A percentile compares a stretch with the other conserved stretches of the same genome.
Conservation (phyloP, 148 eudicot species). For the Linanthus parryae region DNA sequence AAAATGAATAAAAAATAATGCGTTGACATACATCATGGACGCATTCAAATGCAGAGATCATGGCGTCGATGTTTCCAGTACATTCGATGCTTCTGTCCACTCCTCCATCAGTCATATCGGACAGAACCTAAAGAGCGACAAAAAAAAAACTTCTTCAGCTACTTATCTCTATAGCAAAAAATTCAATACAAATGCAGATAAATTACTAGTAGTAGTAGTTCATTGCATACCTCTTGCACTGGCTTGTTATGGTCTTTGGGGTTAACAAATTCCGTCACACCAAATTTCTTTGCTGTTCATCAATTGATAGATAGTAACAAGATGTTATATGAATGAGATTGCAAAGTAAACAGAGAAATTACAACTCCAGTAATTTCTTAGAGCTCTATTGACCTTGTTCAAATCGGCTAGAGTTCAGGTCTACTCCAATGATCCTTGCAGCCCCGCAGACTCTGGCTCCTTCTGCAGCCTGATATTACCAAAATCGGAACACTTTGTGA, state of each 20-base stretch:
- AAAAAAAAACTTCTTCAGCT: background rate
- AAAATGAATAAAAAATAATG: background rate
- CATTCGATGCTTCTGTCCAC: conserved; percentile 68
- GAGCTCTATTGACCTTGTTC: no score
- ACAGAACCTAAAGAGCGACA: conserved; percentile 28
- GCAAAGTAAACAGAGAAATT: no score
- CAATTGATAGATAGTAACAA: no score
- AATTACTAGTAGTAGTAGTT: no score
- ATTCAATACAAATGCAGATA: no score
- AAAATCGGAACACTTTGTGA: no score
- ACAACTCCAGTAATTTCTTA: no score
- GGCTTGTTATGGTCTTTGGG: conserved; percentile 59
- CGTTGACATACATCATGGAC: conserved; percentile 64
- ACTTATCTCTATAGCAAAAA: no score
- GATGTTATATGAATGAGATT: no score
- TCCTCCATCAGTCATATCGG: conserved; percentile 72
- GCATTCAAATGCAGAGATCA: conserved; percentile 87
- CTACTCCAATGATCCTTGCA: conserved; percentile 47
- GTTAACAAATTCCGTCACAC: conserved; percentile 70
- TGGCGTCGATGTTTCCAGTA: conserved; percentile 55
- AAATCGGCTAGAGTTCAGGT: conserved; percentile 32
- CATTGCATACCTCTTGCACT: conserved; percentile 45
- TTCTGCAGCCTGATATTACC: conserved; percentile 28
- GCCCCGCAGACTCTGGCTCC: conserved; percentile 50
- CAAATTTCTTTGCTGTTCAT: conserved; percentile 58